A percentile compares a stretch with the other conserved stretches of the same genome.
phyloP scores from a whole-genome alignment of 768 basidiomycete species.

The Neoboletus magnificus region DNA sequence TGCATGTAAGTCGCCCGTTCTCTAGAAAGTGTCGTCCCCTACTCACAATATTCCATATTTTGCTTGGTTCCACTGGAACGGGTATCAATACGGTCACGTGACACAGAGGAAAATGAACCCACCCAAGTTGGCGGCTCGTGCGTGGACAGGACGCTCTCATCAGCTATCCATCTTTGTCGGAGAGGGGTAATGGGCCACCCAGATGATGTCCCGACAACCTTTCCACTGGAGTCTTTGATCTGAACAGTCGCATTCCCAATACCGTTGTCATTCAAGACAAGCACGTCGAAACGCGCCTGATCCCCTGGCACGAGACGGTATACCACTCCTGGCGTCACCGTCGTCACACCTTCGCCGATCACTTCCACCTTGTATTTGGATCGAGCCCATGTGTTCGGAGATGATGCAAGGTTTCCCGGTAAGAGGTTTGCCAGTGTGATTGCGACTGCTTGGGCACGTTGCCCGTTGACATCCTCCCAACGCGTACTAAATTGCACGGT shows the following conservation, averaged over 20 bases:
- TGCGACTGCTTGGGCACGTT: conserved; percentile 46
- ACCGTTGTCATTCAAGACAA: conserved; percentile 36
- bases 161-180: conserved; percentile 39
- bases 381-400: conserved; percentile 31
- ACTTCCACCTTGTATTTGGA: conserved; percentile 37
- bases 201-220: conserved; percentile 32
- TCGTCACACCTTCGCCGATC: conserved; percentile 38
- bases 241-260: conserved; percentile 29
- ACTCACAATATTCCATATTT: conserved; percentile 53
- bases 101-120: conserved; percentile 5
- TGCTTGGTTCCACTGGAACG: conserved; percentile 43
- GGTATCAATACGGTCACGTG: neutral
- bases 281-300: conserved; percentile 48
- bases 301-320: conserved; percentile 49
- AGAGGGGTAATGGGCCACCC: conserved; percentile 40
- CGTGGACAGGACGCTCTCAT: conserved; percentile 34
- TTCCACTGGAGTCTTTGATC: conserved; percentile 35
- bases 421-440: conserved; percentile 52
- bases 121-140: conserved; percentile 60
- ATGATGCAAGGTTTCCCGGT: conserved; percentile 29
- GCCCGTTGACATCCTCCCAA: conserved; percentile 40
- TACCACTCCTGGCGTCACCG: conserved; percentile 40
- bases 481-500: conserved; percentile 43
- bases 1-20: neutral
- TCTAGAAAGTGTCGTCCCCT: neutral